Percentiles rank a stretch among this genome's conserved stretches.
Conservation (phyloP, 2,329 filamentous ascomycete genomes). For the Talaromyces sp. region DNA sequence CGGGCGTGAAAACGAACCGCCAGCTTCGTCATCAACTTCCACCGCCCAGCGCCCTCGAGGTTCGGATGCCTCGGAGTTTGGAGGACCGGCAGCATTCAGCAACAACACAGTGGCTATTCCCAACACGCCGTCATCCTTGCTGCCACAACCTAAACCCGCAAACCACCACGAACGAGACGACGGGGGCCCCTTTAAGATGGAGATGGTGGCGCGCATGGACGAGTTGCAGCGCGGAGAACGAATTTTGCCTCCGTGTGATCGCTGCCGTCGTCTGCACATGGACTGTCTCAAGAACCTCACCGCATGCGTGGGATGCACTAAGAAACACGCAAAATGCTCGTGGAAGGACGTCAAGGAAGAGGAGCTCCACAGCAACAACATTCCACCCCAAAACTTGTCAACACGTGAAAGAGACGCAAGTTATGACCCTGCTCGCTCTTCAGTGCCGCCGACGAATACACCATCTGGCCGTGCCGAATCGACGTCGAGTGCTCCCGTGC, state of each 20-base stretch:
- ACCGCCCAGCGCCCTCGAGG: slow-evolving; percentile 22
- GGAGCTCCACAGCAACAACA: slow-evolving; percentile 45
- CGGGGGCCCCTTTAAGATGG: slow-evolving; percentile 53
- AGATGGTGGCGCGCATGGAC: slow-evolving; percentile 73
- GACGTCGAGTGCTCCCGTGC: slow-evolving; percentile 18
- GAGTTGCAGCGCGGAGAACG: slow-evolving; percentile 66
- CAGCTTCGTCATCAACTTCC: slow-evolving; percentile 17
- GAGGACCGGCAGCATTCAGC: slow-evolving; percentile 7
- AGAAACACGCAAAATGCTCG: slow-evolving; percentile 82
- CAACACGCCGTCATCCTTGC: slow-evolving; percentile 48
- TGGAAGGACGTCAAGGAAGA: slow-evolving; percentile 77
- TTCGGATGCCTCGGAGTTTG: slow-evolving; percentile 30
- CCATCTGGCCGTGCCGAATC: slow-evolving; percentile 11
- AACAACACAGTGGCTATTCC: slow-evolving; percentile 49
- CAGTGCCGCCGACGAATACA: background rate
- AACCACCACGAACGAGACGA: slow-evolving; percentile 49
- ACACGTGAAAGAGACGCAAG: background rate
- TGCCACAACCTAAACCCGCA: slow-evolving; percentile 44
- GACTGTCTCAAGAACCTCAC: slow-evolving; percentile 82
- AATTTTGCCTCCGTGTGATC: slow-evolving; percentile 77
- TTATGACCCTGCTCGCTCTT: background rate
- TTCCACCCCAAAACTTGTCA: background rate
- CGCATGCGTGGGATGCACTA: slow-evolving; percentile 80
- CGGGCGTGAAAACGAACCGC: slow-evolving; percentile 29
- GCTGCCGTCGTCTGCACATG: slow-evolving; percentile 73